Percentiles rank a stretch among this genome's conserved stretches.
phyloP scores from a whole-genome alignment of 257 asterid genomes.

The Knoxia roxburghii region DNA sequence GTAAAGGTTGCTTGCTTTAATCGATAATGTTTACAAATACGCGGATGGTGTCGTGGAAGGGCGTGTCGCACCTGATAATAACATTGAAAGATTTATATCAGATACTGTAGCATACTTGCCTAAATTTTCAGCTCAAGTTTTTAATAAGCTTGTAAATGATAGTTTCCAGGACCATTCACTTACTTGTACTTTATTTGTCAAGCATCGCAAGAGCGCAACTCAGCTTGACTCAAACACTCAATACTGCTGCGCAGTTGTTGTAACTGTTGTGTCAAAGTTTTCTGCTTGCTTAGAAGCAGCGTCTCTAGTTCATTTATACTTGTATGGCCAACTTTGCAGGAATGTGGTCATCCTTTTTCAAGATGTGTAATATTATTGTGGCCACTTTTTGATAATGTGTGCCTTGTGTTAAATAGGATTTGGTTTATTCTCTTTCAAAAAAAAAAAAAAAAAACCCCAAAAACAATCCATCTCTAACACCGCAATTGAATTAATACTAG shows the following conservation, averaged over 20 bases:
- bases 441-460: too few relatives aligned
- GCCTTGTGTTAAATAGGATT: too few relatives aligned
- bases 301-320: not conserved
- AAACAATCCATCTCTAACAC: too few relatives aligned
- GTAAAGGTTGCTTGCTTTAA: constrained; percentile 74
- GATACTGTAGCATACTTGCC: constrained; percentile 70
- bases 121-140: constrained; percentile 49
- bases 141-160: constrained; percentile 41
- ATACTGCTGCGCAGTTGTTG: constrained; percentile 92
- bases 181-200: constrained; percentile 71
- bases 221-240: constrained; percentile 77
- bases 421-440: not conserved
- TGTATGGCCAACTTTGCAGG: not conserved
- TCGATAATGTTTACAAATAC: constrained; percentile 75
- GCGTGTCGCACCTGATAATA: constrained; percentile 55
- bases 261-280: constrained; percentile 11
- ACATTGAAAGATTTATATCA: constrained; percentile 61
- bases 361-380: not conserved
- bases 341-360: constrained; percentile 8
- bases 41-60: constrained; percentile 97
- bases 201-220: constrained; percentile 98
- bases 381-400: not conserved
- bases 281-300: not conserved
- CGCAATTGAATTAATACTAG: too few relatives aligned
- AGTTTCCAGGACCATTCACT: constrained; percentile 88